Conservation (phyloP, 768 basidiomycete species). For the Boletus tomentosulus region DNA sequence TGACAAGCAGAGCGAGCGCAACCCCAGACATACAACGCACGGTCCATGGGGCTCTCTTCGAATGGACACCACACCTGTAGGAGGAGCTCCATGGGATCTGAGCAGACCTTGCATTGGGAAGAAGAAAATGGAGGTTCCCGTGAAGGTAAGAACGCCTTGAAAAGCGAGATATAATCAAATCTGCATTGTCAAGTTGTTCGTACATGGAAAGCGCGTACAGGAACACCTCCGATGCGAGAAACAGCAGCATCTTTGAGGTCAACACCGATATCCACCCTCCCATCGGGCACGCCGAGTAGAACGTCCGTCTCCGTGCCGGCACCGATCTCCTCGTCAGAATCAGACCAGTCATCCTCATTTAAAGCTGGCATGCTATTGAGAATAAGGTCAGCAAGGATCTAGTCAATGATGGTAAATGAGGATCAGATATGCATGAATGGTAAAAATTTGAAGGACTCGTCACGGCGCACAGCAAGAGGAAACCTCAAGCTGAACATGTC, state of each 20-base stretch:
- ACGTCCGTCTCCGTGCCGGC: slow-evolving; percentile 66
- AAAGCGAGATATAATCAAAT: slow-evolving; percentile 40
- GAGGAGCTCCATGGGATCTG: slow-evolving; percentile 72
- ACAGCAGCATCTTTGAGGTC: slow-evolving; percentile 76
- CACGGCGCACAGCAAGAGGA: slow-evolving; percentile 52
- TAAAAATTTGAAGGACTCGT: slow-evolving; percentile 61
- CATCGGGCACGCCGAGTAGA: slow-evolving; percentile 78
- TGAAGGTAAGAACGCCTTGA: slow-evolving; percentile 70
- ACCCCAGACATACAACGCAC: slow-evolving; percentile 83
- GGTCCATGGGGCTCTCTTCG: slow-evolving; percentile 79
- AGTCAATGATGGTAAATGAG: slow-evolving; percentile 4
- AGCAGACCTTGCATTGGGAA: slow-evolving; percentile 69
- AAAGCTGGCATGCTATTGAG: slow-evolving; percentile 37
- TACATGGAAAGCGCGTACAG: slow-evolving; percentile 66
- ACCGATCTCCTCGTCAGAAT: slow-evolving; percentile 65
- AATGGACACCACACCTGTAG: slow-evolving; percentile 90
- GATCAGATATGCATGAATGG: slow-evolving; percentile 96
- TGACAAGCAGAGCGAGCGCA: slow-evolving; percentile 72
- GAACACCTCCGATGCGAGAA: slow-evolving; percentile 85
- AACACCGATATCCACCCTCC: slow-evolving; percentile 48
- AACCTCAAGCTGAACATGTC: slow-evolving; percentile 57
- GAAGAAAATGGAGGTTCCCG: slow-evolving; percentile 58
- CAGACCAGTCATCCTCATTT: slow-evolving; percentile 68
- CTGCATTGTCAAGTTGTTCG: slow-evolving; percentile 41
- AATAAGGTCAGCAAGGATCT: slow-evolving; percentile 6